Percentiles rank a stretch among this genome's conserved stretches.
Evolutionary conservation across 2,329 filamentous ascomycete genomes (phyloP).

Genomic region (Nigrograna mackinnonii): DNA sequence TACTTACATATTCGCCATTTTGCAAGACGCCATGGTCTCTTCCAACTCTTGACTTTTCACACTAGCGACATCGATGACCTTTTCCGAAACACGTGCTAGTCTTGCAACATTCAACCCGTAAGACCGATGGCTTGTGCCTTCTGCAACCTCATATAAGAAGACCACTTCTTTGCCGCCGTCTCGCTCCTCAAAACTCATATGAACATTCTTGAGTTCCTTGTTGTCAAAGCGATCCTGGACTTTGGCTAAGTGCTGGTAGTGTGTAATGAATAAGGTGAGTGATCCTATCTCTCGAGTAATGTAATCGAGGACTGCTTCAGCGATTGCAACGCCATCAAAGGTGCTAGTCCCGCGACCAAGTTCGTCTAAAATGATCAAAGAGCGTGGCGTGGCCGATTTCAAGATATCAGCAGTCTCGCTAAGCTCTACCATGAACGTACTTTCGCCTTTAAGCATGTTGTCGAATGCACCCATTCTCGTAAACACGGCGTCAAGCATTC

Average conservation of each 20-base stretch:
- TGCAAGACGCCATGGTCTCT: slow-evolving; percentile 52
- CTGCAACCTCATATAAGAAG: slow-evolving; percentile 89
- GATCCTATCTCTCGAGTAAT: slow-evolving; percentile 75
- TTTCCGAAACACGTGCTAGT: slow-evolving; percentile 77
- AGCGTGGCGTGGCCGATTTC: slow-evolving; percentile 81
- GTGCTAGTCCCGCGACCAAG: slow-evolving; percentile 91
- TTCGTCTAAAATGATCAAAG: slow-evolving; percentile 91
- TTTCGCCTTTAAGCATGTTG: slow-evolving; percentile 93
- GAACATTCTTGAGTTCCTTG: slow-evolving; percentile 78
- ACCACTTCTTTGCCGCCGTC: slow-evolving; percentile 74
- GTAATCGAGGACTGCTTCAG: slow-evolving; percentile 85
- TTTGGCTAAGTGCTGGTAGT: slow-evolving; percentile 86
- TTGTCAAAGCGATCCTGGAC: slow-evolving; percentile 70
- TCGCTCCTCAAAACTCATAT: slow-evolving; percentile 77
- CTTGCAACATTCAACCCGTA: slow-evolving; percentile 94
- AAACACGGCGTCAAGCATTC: slow-evolving; percentile 87
- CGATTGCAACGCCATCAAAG: slow-evolving; percentile 95
- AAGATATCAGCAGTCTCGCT: slow-evolving; percentile 91
- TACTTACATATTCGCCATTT: slow-evolving; percentile 38
- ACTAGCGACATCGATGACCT: slow-evolving; percentile 78
- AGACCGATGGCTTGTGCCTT: slow-evolving; percentile 89
- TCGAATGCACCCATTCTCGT: slow-evolving; percentile 96
- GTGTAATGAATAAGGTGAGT: slow-evolving; percentile 93
- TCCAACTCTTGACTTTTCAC: slow-evolving; percentile 81
- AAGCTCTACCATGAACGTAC: slow-evolving; percentile 97